Conservation (phyloP, 164 flowering plant species). For the Annona cherimola region DNA sequence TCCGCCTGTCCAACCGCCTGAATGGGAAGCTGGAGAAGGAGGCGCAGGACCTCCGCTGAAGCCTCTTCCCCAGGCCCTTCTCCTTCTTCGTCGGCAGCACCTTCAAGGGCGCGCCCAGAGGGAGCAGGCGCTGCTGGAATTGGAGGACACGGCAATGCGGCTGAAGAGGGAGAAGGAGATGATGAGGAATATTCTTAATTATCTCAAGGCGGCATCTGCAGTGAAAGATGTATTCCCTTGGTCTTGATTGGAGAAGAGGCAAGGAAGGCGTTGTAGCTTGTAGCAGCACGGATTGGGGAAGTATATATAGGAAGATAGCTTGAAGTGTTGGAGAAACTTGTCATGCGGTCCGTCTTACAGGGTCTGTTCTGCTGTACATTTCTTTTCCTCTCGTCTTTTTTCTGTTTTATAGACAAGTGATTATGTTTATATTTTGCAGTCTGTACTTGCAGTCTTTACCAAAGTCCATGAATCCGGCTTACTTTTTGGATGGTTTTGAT, state of each 20-base stretch:
- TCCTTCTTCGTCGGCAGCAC: constrained; percentile 95
- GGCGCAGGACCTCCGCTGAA: constrained; percentile 65
- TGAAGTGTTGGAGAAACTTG: too few relatives aligned
- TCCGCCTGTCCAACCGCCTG: constrained; percentile 70
- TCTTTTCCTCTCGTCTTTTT: too few relatives aligned
- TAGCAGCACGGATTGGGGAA: too few relatives aligned
- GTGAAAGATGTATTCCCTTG: constrained; percentile 92
- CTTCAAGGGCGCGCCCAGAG: constrained; percentile 91
- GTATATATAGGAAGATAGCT: too few relatives aligned
- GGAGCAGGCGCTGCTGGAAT: constrained; percentile 66
- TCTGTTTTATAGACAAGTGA: too few relatives aligned
- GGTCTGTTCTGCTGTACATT: too few relatives aligned
- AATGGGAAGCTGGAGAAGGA: constrained; percentile 90
- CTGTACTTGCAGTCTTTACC: too few relatives aligned
- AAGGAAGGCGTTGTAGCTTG: neutral
- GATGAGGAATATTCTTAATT: constrained; percentile 79
- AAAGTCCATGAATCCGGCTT: too few relatives aligned
- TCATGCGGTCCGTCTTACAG: too few relatives aligned
- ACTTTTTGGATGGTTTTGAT: too few relatives aligned
- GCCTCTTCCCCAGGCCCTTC: constrained; percentile 83
- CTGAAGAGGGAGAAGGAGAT: constrained; percentile 76
- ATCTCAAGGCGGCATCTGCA: constrained; percentile 89
- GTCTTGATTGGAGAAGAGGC: constrained; percentile 13
- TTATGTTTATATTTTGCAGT: too few relatives aligned
- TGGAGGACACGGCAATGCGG: too few relatives aligned